Percentiles rank a stretch among this genome's conserved stretches.
Evolutionary conservation across 1,284 basidiomycete genomes (phyloP).

Genomic region (Mrakiaceae sp.): DNA sequence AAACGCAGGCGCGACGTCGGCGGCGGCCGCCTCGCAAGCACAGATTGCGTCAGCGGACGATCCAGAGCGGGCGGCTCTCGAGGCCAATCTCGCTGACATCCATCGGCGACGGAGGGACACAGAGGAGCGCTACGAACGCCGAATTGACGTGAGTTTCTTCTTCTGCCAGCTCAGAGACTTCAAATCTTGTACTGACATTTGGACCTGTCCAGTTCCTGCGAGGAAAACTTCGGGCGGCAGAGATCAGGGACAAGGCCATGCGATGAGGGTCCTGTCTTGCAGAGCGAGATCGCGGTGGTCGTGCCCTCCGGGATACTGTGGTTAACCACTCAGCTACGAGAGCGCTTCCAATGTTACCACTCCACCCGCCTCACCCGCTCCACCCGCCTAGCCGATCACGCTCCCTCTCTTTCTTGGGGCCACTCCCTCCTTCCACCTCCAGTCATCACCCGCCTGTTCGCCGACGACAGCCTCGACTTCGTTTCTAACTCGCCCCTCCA

Average conservation of each 20-base stretch:
- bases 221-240: conserved; percentile 11
- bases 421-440: not conserved
- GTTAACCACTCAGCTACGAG: too few species aligned
- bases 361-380: not conserved
- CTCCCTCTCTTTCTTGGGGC: not conserved
- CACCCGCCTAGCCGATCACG: not conserved
- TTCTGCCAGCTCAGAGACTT: too few species aligned
- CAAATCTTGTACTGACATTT: too few species aligned
- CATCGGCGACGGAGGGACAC: not conserved
- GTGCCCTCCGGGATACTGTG: too few species aligned
- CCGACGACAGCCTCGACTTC: not conserved
- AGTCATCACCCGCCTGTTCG: not conserved
- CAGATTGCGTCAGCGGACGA: not conserved
- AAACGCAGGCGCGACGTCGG: too few species aligned
- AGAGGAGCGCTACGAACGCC: conserved; percentile 3
- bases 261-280: not conserved
- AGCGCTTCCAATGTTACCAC: too few species aligned
- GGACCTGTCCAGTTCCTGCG: not conserved
- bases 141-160: not conserved
- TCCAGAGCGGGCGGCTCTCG: not conserved
- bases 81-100: not conserved
- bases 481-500: not conserved
- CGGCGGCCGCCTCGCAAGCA: too few species aligned
- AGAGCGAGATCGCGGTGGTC: too few species aligned
- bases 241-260: conserved; percentile 10